A percentile compares a stretch with the other conserved stretches of the same genome.
Conservation (phyloP, 345 rosid species). For the Citrus mangshanensis region DNA sequence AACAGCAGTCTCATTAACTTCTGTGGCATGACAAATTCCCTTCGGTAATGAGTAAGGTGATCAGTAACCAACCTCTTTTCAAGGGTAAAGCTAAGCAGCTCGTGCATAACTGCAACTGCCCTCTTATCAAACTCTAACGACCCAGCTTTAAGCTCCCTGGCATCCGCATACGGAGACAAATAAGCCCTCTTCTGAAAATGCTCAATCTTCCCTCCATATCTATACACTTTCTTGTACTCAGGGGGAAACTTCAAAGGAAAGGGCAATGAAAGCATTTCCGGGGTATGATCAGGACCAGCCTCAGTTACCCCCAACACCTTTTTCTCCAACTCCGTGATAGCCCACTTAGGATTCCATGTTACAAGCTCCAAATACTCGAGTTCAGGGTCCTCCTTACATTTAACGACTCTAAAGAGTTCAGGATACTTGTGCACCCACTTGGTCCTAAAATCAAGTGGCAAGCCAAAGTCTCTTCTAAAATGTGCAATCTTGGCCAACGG, state of each 20-base stretch:
- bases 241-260: slow-evolving; percentile 80
- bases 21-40: slow-evolving; percentile 83
- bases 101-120: slow-evolving; percentile 85
- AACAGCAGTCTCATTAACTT: slow-evolving; percentile 88
- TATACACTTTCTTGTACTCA: slow-evolving; percentile 67
- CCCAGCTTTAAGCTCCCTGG: slow-evolving; percentile 62
- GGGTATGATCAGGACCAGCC: slow-evolving; percentile 31
- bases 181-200: slow-evolving; percentile 79
- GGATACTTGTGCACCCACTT: slow-evolving; percentile 72
- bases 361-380: slow-evolving; percentile 66
- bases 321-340: slow-evolving; percentile 82
- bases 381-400: slow-evolving; percentile 30
- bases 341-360: slow-evolving; percentile 80
- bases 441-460: slow-evolving; percentile 70
- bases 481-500: slow-evolving; percentile 61
- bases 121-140: slow-evolving; percentile 87
- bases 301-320: slow-evolving; percentile 40
- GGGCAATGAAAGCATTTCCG: slow-evolving; percentile 69
- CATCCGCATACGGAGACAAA: slow-evolving; percentile 84
- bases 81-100: slow-evolving; percentile 78
- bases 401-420: slow-evolving; percentile 55
- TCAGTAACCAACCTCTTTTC: slow-evolving; percentile 90
- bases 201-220: slow-evolving; percentile 70
- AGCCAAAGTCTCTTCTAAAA: slow-evolving; percentile 84
- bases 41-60: slow-evolving; percentile 81